Conservation (phyloP, 2,329 filamentous ascomycete genomes). For the Colletotrichum paranaense region DNA sequence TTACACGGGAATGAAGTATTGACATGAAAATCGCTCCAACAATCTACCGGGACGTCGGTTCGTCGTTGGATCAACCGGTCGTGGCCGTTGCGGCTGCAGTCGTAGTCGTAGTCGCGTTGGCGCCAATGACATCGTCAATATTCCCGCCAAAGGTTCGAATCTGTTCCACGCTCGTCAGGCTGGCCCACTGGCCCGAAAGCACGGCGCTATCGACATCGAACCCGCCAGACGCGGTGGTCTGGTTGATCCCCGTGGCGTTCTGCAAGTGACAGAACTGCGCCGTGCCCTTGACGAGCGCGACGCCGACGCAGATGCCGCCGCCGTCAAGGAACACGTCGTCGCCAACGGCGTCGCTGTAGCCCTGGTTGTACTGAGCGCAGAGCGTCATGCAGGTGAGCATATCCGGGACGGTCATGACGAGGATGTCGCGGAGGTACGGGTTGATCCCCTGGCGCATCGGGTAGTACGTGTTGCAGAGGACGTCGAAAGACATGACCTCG, state of each 20-base stretch:
- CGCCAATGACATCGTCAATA: constrained; percentile 5
- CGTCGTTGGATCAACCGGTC: background rate
- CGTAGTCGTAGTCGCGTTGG: constrained; percentile 22
- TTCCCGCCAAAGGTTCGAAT: constrained; percentile 30
- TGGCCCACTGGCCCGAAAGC: constrained; percentile 21
- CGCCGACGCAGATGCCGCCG: constrained; percentile 34
- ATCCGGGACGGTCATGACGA: constrained; percentile 31
- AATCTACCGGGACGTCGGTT: background rate
- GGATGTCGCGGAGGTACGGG: constrained; percentile 29
- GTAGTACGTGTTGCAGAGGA: constrained; percentile 35
- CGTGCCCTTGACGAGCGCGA: constrained; percentile 29
- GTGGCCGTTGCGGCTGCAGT: background rate
- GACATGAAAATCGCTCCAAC: no score
- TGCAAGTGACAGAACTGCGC: constrained; percentile 35
- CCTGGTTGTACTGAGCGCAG: constrained; percentile 36
- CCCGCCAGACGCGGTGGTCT: constrained; percentile 26
- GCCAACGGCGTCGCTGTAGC: constrained; percentile 35
- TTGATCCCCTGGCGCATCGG: constrained; percentile 33
- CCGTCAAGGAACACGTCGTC: constrained; percentile 30
- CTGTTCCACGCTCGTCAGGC: constrained; percentile 24
- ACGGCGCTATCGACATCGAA: constrained; percentile 31
- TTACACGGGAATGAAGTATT: background rate
- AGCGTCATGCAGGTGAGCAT: constrained; percentile 36
- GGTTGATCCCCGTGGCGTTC: constrained; percentile 33
- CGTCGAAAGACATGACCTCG: constrained; percentile 33